These are phyloP conservation scores for Epithemia pelagica DNA, from an alignment of 108 stramenopile genomes.

Conservation along the genomic window DNA sequence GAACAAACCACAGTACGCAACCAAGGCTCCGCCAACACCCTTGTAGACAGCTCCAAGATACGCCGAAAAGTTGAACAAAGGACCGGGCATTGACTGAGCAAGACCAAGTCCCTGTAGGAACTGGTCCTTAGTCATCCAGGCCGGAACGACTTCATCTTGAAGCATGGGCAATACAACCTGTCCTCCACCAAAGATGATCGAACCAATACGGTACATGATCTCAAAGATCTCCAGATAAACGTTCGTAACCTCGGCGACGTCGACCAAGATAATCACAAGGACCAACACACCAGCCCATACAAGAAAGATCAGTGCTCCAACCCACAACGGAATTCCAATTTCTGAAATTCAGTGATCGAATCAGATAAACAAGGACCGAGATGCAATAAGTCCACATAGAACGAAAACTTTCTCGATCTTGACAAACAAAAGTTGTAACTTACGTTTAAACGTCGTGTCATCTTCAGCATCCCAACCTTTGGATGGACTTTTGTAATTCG, in stretches of 20 bases:
- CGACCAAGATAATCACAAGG: slow-evolving; percentile 36
- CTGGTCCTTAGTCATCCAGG: slow-evolving; percentile 78
- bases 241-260: slow-evolving; percentile 35
- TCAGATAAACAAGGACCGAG: not conserved
- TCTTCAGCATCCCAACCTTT: slow-evolving; percentile 55
- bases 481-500: slow-evolving; percentile 37
- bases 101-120: slow-evolving; percentile 64
- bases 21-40: slow-evolving; percentile 78
- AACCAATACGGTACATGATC: slow-evolving; percentile 82
- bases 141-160: slow-evolving; percentile 82
- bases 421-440: too few species aligned
- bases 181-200: slow-evolving; percentile 90
- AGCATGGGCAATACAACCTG: slow-evolving; percentile 92
- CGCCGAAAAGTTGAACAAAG: slow-evolving; percentile 87
- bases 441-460: slow-evolving; percentile 49
- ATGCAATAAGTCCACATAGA: not conserved
- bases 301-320: slow-evolving; percentile 53
- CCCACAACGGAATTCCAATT: slow-evolving; percentile 70
- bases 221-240: slow-evolving; percentile 84
- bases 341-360: not conserved
- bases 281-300: slow-evolving; percentile 56
- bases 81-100: slow-evolving; percentile 76
- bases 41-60: slow-evolving; percentile 83
- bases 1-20: slow-evolving; percentile 80
- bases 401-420: too few species aligned